Percentiles rank a stretch among this genome's conserved stretches.
Conservation (phyloP, 352 stramenopile species). For the Pythium plurisporium region DNA sequence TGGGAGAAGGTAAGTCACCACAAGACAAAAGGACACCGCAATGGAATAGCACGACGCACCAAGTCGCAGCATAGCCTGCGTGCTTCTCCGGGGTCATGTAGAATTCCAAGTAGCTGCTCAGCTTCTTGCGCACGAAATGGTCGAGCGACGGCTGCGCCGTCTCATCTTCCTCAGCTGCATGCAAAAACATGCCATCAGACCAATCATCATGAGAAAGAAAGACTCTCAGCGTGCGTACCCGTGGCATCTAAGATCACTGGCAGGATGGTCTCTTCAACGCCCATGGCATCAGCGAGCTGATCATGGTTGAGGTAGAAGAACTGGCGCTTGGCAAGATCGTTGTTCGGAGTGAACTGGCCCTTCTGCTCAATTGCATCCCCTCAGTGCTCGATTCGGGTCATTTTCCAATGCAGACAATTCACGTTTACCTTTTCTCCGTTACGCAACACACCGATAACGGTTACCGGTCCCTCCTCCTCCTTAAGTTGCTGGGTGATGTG, state of each 20-base stretch:
- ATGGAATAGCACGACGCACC: slow-evolving; percentile 35
- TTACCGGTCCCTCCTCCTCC: slow-evolving; percentile 45
- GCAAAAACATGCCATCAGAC: background rate
- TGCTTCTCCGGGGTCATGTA: slow-evolving; percentile 89
- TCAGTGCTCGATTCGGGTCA: background rate
- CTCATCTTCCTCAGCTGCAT: slow-evolving; percentile 34
- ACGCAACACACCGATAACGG: slow-evolving; percentile 71
- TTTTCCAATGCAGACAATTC: background rate
- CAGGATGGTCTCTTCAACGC: slow-evolving; percentile 48
- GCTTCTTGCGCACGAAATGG: slow-evolving; percentile 67
- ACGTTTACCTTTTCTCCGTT: slow-evolving; percentile 66
- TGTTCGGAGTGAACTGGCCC: slow-evolving; percentile 78
- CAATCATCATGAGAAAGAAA: background rate
- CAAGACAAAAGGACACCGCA: background rate
- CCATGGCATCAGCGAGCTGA: slow-evolving; percentile 73
- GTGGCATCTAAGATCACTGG: slow-evolving; percentile 77
- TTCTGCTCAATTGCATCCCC: slow-evolving; percentile 29
- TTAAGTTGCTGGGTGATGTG: slow-evolving; percentile 61
- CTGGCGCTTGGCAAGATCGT: slow-evolving; percentile 63
- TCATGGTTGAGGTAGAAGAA: slow-evolving; percentile 85
- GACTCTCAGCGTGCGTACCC: slow-evolving; percentile 27
- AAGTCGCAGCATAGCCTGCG: slow-evolving; percentile 76
- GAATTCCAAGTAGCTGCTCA: slow-evolving; percentile 79
- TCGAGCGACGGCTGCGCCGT: slow-evolving; percentile 33
- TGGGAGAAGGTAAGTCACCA: background rate